Base-by-base conservation (phyloP, 1,284 basidiomycete species). In the Heterobasidion irregulare region DNA sequence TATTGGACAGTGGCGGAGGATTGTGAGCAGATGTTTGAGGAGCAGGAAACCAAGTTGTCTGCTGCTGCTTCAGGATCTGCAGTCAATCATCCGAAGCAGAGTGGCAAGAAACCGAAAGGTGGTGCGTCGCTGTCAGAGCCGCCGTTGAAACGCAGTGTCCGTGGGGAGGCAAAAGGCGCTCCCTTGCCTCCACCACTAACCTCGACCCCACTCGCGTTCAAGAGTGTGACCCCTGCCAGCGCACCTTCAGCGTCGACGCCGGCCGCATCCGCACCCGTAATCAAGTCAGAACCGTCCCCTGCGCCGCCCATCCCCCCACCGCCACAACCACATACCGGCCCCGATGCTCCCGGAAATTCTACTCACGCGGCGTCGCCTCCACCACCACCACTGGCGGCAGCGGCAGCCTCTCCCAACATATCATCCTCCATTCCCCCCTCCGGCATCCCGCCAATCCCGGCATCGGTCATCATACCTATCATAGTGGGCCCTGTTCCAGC, bases 1-100 rank as follows among this genome's bases (percentile, higher is more conserved):
- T 89, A 92, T 58, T 95, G 93, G 93, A 87, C 87, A 32, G 75
- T 95, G 33, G 91, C 94, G 63, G 83, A 86, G 53, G 80, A 84
- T 53, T 78, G 78, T 64, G 79, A 85, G 56, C 84, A 83, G 58
- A 74, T 74, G 33, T 78, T 89, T 48, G 79, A 83, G 64, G 84
- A 86, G 60, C 84, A 85, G 63, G 85, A 88, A 56, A 75, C 75
- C 18, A 81, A 80, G 64, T 74, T 72, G 32, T 71, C 74, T 45
- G 67, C 71, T 66, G 66, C 67, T 32, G 70, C 71, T 19, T 64
- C 69, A 26, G 66, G 66, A 49, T 56, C 64, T 36, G 71, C 68
- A 43, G 66, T 66, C 41, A 71, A 74, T 60, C 66, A 70, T 41
- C 66, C 66, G 26, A 74, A 59, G 43, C 6, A 52, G 8, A 35